phyloP scores from a whole-genome alignment of 1,284 basidiomycete species.

The Microbotryum saponariae region DNA sequence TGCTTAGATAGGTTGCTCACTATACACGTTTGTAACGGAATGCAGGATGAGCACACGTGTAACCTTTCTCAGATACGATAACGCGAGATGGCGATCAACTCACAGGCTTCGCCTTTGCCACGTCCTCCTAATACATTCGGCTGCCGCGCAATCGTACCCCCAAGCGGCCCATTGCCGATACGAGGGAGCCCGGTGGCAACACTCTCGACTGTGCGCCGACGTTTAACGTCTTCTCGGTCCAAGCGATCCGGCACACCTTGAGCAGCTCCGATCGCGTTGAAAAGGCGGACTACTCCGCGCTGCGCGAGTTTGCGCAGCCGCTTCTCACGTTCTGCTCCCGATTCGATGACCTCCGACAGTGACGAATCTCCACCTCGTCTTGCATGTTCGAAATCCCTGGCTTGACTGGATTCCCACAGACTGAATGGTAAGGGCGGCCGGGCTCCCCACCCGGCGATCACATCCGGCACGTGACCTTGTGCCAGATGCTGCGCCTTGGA shows the following conservation, averaged over 20 bases:
- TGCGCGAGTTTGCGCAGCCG: conserved; percentile 37
- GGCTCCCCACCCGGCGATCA: conserved; percentile 38
- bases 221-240: conserved; percentile 28
- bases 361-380: conserved; percentile 14
- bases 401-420: conserved; percentile 32
- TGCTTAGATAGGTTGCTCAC: conserved; percentile 40
- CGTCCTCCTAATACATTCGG: conserved; percentile 37
- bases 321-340: conserved; percentile 37
- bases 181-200: conserved; percentile 24
- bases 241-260: conserved; percentile 33
- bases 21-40: conserved; percentile 7
- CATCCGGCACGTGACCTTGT: conserved; percentile 37
- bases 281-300: conserved; percentile 38
- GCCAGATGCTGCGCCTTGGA: conserved; percentile 35
- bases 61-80: neutral
- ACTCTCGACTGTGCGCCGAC: conserved; percentile 29
- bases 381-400: conserved; percentile 24
- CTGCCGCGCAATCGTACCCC: conserved; percentile 20
- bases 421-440: conserved; percentile 37
- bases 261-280: conserved; percentile 39
- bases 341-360: conserved; percentile 11
- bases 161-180: conserved; percentile 6
- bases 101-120: conserved; percentile 38
- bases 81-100: conserved; percentile 6
- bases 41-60: neutral